These are phyloP conservation scores for Orbilia quercus DNA, from an alignment of 2,329 filamentous ascomycete species.

Conservation along the genomic window DNA sequence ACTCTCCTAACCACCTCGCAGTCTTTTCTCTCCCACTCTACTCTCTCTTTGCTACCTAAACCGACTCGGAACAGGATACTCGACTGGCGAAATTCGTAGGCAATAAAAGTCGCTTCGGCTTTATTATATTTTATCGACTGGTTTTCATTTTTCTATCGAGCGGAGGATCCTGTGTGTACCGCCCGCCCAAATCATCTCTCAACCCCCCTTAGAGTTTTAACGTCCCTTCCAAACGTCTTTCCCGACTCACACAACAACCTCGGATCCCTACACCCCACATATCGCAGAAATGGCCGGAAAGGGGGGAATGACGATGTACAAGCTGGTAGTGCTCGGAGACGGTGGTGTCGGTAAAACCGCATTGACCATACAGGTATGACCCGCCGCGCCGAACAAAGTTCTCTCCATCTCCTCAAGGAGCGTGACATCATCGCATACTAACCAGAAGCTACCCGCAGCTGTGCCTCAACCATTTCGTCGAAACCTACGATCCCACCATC, in stretches of 20 bases:
- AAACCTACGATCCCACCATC: slow-evolving; percentile 91
- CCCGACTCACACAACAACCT: background rate
- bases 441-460: slow-evolving; percentile 68
- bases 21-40: slow-evolving; percentile 1
- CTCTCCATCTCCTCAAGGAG: slow-evolving; percentile 40
- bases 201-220: background rate
- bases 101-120: slow-evolving; percentile 5
- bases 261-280: slow-evolving; percentile 15
- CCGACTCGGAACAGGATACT: slow-evolving; percentile 12
- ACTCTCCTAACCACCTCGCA: slow-evolving; percentile 10
- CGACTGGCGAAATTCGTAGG: slow-evolving; percentile 14
- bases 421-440: slow-evolving; percentile 44
- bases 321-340: slow-evolving; percentile 93
- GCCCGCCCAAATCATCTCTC: slow-evolving; percentile 5
- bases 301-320: slow-evolving; percentile 90
- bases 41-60: slow-evolving; percentile 23
- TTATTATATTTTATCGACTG: background rate
- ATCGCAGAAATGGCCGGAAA: slow-evolving; percentile 54
- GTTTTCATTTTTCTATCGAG: slow-evolving; percentile 1
- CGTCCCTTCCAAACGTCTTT: no score
- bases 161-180: slow-evolving; percentile 36
- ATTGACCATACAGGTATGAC: slow-evolving; percentile 79
- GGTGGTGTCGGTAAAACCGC: slow-evolving; percentile 95
- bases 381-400: no score
- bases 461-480: slow-evolving; percentile 97